phyloP scores from a whole-genome alignment of 495 filamentous ascomycete genomes.

The Bathelium albidoporum region DNA sequence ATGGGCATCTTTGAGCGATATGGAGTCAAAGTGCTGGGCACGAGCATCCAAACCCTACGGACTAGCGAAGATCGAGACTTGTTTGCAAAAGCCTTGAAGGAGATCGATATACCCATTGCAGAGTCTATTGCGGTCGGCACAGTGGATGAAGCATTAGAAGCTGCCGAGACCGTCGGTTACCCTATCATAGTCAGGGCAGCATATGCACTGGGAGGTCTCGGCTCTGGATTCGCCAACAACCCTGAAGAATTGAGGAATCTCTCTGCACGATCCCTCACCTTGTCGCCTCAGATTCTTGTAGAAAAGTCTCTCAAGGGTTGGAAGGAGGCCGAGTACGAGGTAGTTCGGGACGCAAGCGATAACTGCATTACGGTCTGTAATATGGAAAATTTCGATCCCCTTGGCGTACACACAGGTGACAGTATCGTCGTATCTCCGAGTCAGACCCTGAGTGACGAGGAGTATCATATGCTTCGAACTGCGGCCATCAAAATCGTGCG shows the following conservation, averaged over 20 bases:
- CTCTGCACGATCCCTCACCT: constrained; percentile 81
- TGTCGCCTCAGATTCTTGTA: constrained; percentile 94
- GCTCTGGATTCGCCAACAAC: constrained; percentile 94
- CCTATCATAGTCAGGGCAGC: constrained; percentile 96
- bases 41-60: constrained; percentile 86
- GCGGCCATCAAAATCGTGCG: constrained; percentile 98
- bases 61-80: constrained; percentile 93
- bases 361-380: constrained; percentile 99
- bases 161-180: constrained; percentile 79
- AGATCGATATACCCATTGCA: constrained; percentile 95
- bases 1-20: constrained; percentile 93
- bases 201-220: constrained; percentile 89
- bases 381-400: constrained; percentile 99
- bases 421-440: constrained; percentile 97
- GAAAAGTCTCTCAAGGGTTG: constrained; percentile 99
- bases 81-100: constrained; percentile 79
- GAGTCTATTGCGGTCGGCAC: constrained; percentile 86
- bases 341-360: constrained; percentile 88
- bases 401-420: constrained; percentile 96
- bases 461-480: constrained; percentile 98
- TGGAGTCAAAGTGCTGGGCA: constrained; percentile 88
- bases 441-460: constrained; percentile 92
- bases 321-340: constrained; percentile 99
- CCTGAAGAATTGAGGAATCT: constrained; percentile 85
- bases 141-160: constrained; percentile 80